phyloP scores from a whole-genome alignment of 2,329 filamentous ascomycete species.

The Ophiocordyceps camponoti-rufipedis region DNA sequence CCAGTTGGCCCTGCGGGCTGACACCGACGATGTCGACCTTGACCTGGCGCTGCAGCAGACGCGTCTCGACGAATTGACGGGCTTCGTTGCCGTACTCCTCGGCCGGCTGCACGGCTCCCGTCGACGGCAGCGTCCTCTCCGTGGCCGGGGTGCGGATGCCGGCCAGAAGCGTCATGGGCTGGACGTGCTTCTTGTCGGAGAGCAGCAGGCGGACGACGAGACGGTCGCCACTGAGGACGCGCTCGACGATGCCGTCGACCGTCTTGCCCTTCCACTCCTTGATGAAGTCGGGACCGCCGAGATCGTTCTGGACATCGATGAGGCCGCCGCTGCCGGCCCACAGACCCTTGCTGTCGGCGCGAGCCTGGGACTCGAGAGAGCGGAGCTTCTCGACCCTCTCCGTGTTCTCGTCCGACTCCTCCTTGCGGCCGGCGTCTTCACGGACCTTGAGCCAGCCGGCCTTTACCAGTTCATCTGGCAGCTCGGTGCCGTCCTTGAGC shows the following conservation, averaged over 20 bases:
- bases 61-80: constrained; percentile 67
- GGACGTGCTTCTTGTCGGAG: constrained; percentile 66
- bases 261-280: constrained; percentile 72
- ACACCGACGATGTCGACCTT: constrained; percentile 69
- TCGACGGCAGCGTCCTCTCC: constrained; percentile 61
- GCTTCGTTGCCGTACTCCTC: constrained; percentile 87
- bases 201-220: constrained; percentile 69
- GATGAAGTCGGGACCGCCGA: constrained; percentile 62
- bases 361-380: constrained; percentile 59
- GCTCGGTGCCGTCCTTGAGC: constrained; percentile 53
- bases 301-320: constrained; percentile 67
- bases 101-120: constrained; percentile 63
- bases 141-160: constrained; percentile 83
- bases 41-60: constrained; percentile 73
- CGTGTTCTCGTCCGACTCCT: constrained; percentile 61
- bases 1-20: constrained; percentile 80
- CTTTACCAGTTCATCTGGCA: constrained; percentile 71
- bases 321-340: constrained; percentile 50
- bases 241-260: constrained; percentile 74
- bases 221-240: constrained; percentile 80
- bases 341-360: constrained; percentile 60
- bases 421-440: constrained; percentile 83
- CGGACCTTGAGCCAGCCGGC: constrained; percentile 87
- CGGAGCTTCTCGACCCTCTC: constrained; percentile 62
- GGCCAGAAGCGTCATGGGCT: constrained; percentile 77